Base-by-base conservation (phyloP, 139 green algal genomes). In the Picochlorum costavermella region DNA sequence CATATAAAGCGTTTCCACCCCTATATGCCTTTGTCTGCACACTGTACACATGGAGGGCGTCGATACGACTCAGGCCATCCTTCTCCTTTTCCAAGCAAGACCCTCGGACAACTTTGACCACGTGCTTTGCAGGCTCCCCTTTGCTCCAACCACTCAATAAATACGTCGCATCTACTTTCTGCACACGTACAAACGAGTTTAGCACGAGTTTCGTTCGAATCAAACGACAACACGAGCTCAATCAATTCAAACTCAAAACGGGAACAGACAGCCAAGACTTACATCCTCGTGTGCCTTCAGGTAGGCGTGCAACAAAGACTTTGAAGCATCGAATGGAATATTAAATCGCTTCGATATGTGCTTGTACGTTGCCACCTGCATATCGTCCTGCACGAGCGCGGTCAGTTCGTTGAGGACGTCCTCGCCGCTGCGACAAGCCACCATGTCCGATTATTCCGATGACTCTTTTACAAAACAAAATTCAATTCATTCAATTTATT, bases 31-130 rank as follows among this genome's bases (percentile, higher is more conserved):
- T 53, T 23, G 46, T 8, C 46, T 53, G 46, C 17, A 84, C 56
- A 33, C 70, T 80, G 68, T 84, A 83, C 13, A 84, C 71, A 62
- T 84, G 77, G 66, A 84, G 43, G 28, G 43, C 66, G 5, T 70
- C 79, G 40, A 83, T 57, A 26, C 48, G 26, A 2, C 61, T 36
- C 20, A 84, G 56, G 20, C 26, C 29, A 0, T 48, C 44, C 50
- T 73, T 71, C 9, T 50, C 65, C 4, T 51, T 64, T 30, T 80
- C 77, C 16, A 84, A 56, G 31, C 72, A 50, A 29, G 69, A 31
- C 23, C 31, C 36, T 37, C 65, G 43, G 29, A 72, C 72, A 13
- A 72, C 14, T 1, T 56, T 58, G 20, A 76, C 64, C 6, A 64
- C 61, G 46, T 77, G 68, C 5, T 60, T 51, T 20, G 48, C 28